phyloP scores from a whole-genome alignment of 2,329 filamentous ascomycete species.

The Basipetospora chlamydospora region DNA sequence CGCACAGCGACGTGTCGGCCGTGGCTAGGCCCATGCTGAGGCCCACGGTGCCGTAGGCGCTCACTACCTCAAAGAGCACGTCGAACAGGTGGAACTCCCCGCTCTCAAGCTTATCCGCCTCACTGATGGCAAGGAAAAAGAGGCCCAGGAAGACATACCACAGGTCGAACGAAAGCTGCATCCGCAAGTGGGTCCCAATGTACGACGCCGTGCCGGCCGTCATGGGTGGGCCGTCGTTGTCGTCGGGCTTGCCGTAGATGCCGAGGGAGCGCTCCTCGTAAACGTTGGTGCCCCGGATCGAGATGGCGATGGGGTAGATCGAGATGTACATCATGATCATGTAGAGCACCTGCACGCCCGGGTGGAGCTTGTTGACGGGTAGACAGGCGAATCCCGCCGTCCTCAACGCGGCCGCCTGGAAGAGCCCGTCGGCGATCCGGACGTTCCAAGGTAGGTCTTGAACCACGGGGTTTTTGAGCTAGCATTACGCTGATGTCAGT shows the following conservation, averaged over 20 bases:
- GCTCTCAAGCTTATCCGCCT: slow-evolving; percentile 55
- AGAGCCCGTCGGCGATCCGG: slow-evolving; percentile 72
- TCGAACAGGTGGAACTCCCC: slow-evolving; percentile 53
- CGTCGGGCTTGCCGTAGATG: slow-evolving; percentile 43
- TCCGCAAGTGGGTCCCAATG: slow-evolving; percentile 78
- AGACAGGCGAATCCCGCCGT: slow-evolving; percentile 83
- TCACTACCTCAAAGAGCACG: slow-evolving; percentile 73
- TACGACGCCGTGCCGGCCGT: slow-evolving; percentile 57
- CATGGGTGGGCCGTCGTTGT: slow-evolving; percentile 29
- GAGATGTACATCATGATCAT: slow-evolving; percentile 99
- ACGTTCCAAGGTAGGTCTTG: slow-evolving; percentile 54
- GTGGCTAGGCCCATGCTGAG: slow-evolving; percentile 69
- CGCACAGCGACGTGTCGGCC: slow-evolving; percentile 67
- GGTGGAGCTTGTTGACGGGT: slow-evolving; percentile 64
- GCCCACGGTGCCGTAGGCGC: slow-evolving; percentile 88
- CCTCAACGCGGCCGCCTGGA: slow-evolving; percentile 77
- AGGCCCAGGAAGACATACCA: slow-evolving; percentile 94
- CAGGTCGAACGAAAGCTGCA: slow-evolving; percentile 89
- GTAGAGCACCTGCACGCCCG: slow-evolving; percentile 85
- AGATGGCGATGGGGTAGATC: slow-evolving; percentile 91
- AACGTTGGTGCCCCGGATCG: slow-evolving; percentile 83
- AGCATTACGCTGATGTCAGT: background rate
- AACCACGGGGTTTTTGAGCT: slow-evolving; percentile 61
- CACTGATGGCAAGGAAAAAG: slow-evolving; percentile 83
- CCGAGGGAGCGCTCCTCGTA: slow-evolving; percentile 85